Conservation (phyloP, 2,329 filamentous ascomycete species). For the Claviceps sp. region DNA sequence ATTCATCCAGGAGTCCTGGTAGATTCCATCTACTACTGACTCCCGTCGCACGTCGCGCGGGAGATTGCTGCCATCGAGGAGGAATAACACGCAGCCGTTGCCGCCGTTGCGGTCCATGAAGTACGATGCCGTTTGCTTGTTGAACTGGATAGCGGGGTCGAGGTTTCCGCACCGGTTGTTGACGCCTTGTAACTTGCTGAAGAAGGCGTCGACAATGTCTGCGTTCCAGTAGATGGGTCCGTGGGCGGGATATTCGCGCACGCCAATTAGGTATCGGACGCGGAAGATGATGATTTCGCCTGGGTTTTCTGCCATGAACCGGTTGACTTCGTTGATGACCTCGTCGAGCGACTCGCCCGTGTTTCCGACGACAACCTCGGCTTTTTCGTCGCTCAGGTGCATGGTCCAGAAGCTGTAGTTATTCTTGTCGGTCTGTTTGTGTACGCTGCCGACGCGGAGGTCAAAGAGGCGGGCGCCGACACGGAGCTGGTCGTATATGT, state of each 20-base stretch:
- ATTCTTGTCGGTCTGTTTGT: conserved; percentile 7
- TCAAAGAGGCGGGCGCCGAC: conserved; percentile 34
- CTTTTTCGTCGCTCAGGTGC: conserved; percentile 24
- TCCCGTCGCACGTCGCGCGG: conserved; percentile 10
- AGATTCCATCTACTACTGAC: conserved; percentile 17
- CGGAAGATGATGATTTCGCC: conserved; percentile 32
- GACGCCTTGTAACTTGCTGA: conserved; percentile 25
- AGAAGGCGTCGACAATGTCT: conserved; percentile 27
- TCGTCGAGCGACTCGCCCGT: conserved; percentile 30
- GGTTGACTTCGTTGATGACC: conserved; percentile 29
- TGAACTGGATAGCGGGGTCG: conserved; percentile 11
- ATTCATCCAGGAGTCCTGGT: conserved; percentile 11
- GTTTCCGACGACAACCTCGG: conserved; percentile 26
- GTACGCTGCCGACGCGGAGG: conserved; percentile 25
- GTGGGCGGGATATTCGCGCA: conserved; percentile 20
- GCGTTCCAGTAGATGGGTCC: conserved; percentile 21
- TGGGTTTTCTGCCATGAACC: conserved; percentile 28
- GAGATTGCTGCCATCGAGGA: conserved; percentile 14
- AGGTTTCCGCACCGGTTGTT: conserved; percentile 25
- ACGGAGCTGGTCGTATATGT: conserved; percentile 30
- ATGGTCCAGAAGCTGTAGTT: conserved; percentile 25
- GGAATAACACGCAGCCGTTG: conserved; percentile 20
- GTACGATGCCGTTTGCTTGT: conserved; percentile 14
- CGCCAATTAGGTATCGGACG: conserved; percentile 27
- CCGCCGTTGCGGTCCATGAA: conserved; percentile 20